Base-by-base conservation (phyloP, 257 asterid species). In the Ilex aquifolium region DNA sequence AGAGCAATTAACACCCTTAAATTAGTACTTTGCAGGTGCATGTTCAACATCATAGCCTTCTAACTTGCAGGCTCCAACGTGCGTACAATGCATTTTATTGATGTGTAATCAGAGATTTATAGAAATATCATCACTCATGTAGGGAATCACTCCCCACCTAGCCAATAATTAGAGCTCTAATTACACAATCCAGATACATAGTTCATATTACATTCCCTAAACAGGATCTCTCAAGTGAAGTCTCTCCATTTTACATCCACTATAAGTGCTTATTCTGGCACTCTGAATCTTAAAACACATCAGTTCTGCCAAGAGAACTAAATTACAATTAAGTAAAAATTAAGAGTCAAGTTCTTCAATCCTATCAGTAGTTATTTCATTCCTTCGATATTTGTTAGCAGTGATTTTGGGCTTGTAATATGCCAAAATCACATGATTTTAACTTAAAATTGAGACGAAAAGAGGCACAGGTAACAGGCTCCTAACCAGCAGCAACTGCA, bases 401-500 rank as follows among this genome's bases (percentile, higher is more conserved):
- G 87, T 67, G 74, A 85, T 73, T 66, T 76, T 85, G 86, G 89
- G 68, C 85, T 85, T 71, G 44, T 53, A 80, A 82, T 83, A 83
- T 71, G 94, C 89, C 95, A 84, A 86, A 77, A 78, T 80, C 68
- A 77, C 91, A 57, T 17, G 69, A 56, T 67, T 21, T 21, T 71
- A 59, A 65, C 65, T 65, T 6, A 36, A 46, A 4, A 36, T 36
- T 36, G 42, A 36, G 42, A 36, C 8, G 2, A 36, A 36, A 36
- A 36, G 5, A 8, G 42, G 42, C 8, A 36, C 42, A 4, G 42
- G 8, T 36, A 4, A 36, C 8, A 36, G 42, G 42, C 8, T 36
- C 42, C 42, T 36, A 92, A 57, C 93, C 72, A 40, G 99, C 97
- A 10, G 90, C 97, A 16, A 92, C 97, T 29, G 94, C 94, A 74